Evolutionary conservation across 164 flowering plant genomes (phyloP).

Genomic region (Piper longum): DNA sequence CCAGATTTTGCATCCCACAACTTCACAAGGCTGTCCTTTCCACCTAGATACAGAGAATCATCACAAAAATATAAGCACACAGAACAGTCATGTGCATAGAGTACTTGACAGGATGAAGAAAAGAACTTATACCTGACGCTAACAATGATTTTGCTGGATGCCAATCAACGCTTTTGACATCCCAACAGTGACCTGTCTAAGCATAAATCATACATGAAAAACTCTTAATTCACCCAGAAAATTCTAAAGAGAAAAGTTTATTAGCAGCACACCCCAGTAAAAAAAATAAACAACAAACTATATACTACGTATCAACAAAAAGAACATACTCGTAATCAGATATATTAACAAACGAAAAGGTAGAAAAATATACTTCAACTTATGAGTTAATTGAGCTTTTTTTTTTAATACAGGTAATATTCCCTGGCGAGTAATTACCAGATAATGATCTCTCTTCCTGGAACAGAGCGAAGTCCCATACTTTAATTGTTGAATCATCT

Average conservation of each 20-base stretch:
- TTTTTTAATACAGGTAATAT: too few relatives aligned
- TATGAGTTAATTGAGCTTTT: not conserved
- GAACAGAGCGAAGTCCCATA: conserved; percentile 97
- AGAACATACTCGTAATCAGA: not conserved
- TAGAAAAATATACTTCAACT: too few relatives aligned
- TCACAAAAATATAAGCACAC: not conserved
- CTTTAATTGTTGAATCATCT: conserved; percentile 96
- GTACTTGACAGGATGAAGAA: not conserved
- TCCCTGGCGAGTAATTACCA: conserved; percentile 47
- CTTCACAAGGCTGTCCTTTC: conserved; percentile 94
- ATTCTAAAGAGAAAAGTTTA: not conserved
- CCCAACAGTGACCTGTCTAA: conserved; percentile 99
- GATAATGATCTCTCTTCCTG: conserved; percentile 91
- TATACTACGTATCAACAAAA: not conserved
- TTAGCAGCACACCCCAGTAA: not conserved
- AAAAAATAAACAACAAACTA: not conserved
- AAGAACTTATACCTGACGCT: conserved; percentile 56
- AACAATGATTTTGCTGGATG: conserved; percentile 95
- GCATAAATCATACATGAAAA: conserved; percentile 41
- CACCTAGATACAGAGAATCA: conserved; percentile 37
- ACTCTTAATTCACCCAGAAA: conserved; percentile 32
- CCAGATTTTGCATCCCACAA: conserved; percentile 98
- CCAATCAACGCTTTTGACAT: conserved; percentile 99
- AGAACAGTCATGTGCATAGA: not conserved
- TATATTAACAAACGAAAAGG: too few relatives aligned